phyloP scores from a whole-genome alignment of 2,329 filamentous ascomycete species.

The Apiospora pterosperma region DNA sequence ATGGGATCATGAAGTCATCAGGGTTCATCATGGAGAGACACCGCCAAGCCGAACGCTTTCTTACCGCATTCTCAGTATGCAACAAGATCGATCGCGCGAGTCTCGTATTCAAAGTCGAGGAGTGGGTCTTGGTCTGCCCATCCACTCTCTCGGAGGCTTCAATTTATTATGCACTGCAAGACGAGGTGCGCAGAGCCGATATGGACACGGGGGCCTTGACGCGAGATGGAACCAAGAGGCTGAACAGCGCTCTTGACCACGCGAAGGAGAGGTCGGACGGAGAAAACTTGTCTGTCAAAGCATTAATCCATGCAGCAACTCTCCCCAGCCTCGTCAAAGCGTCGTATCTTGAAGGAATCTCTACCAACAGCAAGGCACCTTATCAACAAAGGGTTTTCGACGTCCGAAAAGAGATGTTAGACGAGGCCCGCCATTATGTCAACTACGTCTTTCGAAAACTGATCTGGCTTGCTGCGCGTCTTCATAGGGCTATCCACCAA shows the following conservation, averaged over 20 bases:
- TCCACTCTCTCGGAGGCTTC: constrained; percentile 19
- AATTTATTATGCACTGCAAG: constrained; percentile 26
- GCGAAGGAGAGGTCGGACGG: not conserved
- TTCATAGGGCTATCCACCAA: not conserved
- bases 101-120: constrained; percentile 13
- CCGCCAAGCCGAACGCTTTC: constrained; percentile 27
- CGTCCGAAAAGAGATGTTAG: not conserved
- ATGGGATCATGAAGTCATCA: constrained; percentile 30
- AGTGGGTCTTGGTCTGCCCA: constrained; percentile 23
- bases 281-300: not conserved
- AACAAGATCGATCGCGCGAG: constrained; percentile 20
- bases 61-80: constrained; percentile 25
- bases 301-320: constrained; percentile 13
- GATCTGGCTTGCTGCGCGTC: constrained; percentile 6
- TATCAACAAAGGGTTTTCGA: not conserved
- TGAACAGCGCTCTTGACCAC: not conserved
- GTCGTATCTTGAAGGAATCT: not conserved
- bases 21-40: constrained; percentile 32
- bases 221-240: not conserved
- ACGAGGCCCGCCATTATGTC: not conserved
- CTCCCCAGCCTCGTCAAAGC: not conserved
- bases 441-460: not conserved
- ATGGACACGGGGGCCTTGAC: constrained; percentile 21
- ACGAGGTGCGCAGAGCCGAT: constrained; percentile 22
- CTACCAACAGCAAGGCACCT: not conserved